Base-by-base conservation (phyloP, 129 eudicot species). In the Dittrichia graveolens region DNA sequence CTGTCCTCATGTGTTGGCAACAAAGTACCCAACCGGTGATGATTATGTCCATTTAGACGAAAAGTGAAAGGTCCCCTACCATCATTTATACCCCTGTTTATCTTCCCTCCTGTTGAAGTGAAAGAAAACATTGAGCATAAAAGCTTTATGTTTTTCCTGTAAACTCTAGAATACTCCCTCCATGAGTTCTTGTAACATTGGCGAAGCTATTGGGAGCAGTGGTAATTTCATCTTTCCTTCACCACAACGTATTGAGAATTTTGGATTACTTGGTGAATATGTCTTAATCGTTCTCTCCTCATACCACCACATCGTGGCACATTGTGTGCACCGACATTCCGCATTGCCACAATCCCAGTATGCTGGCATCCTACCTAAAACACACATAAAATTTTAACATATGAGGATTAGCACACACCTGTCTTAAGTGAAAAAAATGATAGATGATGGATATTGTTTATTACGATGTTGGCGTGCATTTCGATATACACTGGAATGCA, bases 291-390 rank as follows among this genome's bases (percentile, higher is more conserved):
- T 53, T 6, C 31, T 6, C 59, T 53, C 59, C 59, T 15, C 59
- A 53, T 53, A 53, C 19, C 19, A 53, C 24, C 12, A 53, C 24
- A 53, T 53, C 3, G 59, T 18, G 4, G 18, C 3, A 18, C 59
- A 53, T 3, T 53, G 59, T 7, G 24, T 14, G 5, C 59, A 53
- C n/a, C 7, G 18, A 7, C 7, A 8, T 1, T 2, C 8, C 2
- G 3, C 59, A 18, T 53, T 19, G 3, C 59, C 59, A 53, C 59
- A 53, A 53, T 53, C 59, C 59, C 59, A 53, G 8, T 53, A 53
- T 12, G 15, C 18, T 8, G 5, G n/a, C 59, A 53, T 53, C 6
- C 59, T 16, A 15, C 31, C 59, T 53, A 53, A n/a, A 53, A 14
- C 11, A n/a, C 13, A 53, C 19, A 53, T 4, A 5, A 53, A 5